Base-by-base conservation (phyloP, 805 yeast genomes). In the Jamesozyma spencerorum region DNA sequence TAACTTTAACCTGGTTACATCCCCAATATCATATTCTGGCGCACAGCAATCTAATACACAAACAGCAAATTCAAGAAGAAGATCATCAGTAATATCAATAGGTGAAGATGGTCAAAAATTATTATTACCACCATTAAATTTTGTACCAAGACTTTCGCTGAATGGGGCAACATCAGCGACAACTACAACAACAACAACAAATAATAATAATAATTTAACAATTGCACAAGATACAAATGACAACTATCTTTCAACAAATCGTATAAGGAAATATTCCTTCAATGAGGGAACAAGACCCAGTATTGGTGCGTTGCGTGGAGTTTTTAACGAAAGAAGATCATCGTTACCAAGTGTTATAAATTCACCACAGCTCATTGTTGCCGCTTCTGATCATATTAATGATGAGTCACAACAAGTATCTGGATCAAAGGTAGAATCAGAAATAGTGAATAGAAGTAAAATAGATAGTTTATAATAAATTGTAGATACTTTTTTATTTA, bases 61-160 rank as follows among this genome's bases (percentile, higher is more conserved):
- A 30, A 38, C 31, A 8, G 40, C 28, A 20, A 31, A 28, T 3
- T 11, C 43, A 26, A 39, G 41, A 32, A 40, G 48, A 31, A 42
- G 46, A 45, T 32, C 39, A 4, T 45, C 48, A 11, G 38, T 45
- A 1, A 40, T 45, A 15, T 42, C 48, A 11, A 34, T 42, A 10
- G 36, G 43, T 22, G 46, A 45, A 35, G 46, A 45, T 38, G 48
- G 48, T 13, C 42, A 42, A 28, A 42, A 42, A 17, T 34, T 42
- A 31, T 34, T 45, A 33, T 27, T 45, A 18, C 48, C 48, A 20
- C 48, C 48, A 13, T 37, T 45, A 15, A 42, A 42, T 31, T 42
- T 45, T 27, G 42, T 41, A n/a, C 42, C 47, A 26, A 34, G 34
- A 14, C 39, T 18, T 20, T n/a, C 29, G 10, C 5, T 22, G n/a